Evolutionary conservation across 768 basidiomycete genomes (phyloP).

Genomic region (Auriscalpium microsporum): DNA sequence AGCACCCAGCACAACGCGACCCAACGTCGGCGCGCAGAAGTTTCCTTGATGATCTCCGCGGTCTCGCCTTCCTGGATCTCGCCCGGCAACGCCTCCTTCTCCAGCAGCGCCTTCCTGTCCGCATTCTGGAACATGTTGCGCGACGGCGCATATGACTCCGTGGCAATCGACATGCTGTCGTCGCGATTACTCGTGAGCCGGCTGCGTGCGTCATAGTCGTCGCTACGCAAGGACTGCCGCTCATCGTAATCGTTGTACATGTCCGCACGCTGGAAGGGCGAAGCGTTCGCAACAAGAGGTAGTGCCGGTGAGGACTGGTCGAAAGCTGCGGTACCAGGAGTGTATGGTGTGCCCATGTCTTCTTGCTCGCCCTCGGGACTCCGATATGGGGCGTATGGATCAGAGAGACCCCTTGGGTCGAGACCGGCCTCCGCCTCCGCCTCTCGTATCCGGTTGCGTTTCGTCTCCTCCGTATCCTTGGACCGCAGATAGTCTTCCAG

Average conservation of each 20-base stretch:
- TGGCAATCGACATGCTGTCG: conserved; percentile 74
- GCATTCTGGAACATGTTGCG: conserved; percentile 91
- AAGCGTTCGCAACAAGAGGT: conserved; percentile 77
- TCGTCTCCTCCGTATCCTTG: conserved; percentile 79
- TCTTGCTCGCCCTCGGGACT: conserved; percentile 39
- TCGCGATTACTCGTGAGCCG: conserved; percentile 71
- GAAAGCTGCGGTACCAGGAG: conserved; percentile 45
- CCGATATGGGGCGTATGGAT: conserved; percentile 75
- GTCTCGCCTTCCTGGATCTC: conserved; percentile 86
- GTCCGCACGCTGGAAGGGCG: conserved; percentile 72
- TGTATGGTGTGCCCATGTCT: conserved; percentile 27
- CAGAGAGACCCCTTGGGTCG: conserved; percentile 43
- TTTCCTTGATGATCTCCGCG: conserved; percentile 79
- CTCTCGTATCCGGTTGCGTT: conserved; percentile 69
- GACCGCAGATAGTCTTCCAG: conserved; percentile 84
- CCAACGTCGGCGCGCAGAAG: conserved; percentile 77
- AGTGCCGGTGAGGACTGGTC: conserved; percentile 59
- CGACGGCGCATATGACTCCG: conserved; percentile 90
- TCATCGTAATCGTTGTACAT: conserved; percentile 75
- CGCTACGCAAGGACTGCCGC: conserved; percentile 59
- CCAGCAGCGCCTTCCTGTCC: conserved; percentile 61
- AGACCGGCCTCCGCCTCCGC: conserved; percentile 67
- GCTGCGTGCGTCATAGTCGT: conserved; percentile 76
- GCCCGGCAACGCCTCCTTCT: conserved; percentile 79
- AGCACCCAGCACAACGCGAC: conserved; percentile 79